Evolutionary conservation across 352 stramenopile genomes (phyloP), one percentile per base, ranked within the genome.

Genomic region (Phytophthora tubulina): DNA sequence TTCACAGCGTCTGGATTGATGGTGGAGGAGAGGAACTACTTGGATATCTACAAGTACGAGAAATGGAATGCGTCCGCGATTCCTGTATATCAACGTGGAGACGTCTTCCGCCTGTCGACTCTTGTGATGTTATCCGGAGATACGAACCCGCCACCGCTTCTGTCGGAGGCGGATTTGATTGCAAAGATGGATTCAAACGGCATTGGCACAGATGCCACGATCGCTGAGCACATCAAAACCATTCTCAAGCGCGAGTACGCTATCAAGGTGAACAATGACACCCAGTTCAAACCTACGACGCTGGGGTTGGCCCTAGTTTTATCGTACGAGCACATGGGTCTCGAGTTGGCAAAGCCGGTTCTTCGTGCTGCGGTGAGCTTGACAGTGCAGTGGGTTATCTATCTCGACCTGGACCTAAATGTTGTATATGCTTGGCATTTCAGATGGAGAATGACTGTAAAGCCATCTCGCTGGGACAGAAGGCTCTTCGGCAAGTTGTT

Each of bases 221-320:
- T 98, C 69, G 97, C 97, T 1, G 91, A 99, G 76, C 98, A 99
- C 67, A 99, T 99, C 72, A 97, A 98, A 62, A 99, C 97, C 4
- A 99, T 99, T 78, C 89, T 98, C 46, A 97, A 99, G 67, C 88
- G 98, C 42, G 90, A 99, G 52, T 99, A 99, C 79, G 97, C 94
- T 4, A 82, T 92, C 64, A 99, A 99, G 61, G 88, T 97, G 35
- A 98, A 98, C 70, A 92, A 82, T 54, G 84, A 97, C 51, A 96
- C 95, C 61, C 83, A 97, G 62, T 99, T 99, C 72, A 82, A 93
- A 57, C 97, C 98, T 2, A 99, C 97, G 31, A 88, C 85, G 9
- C 78, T 97, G 13, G 92, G 92, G 0, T 61, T 97, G 15, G 93
- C 91, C 1, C 82, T 99, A 8, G 95, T 99, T 49, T 62, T 95